A percentile compares a stretch with the other conserved stretches of the same genome.
phyloP scores from a whole-genome alignment of 805 yeast species.

The Starmerella kuoi region DNA sequence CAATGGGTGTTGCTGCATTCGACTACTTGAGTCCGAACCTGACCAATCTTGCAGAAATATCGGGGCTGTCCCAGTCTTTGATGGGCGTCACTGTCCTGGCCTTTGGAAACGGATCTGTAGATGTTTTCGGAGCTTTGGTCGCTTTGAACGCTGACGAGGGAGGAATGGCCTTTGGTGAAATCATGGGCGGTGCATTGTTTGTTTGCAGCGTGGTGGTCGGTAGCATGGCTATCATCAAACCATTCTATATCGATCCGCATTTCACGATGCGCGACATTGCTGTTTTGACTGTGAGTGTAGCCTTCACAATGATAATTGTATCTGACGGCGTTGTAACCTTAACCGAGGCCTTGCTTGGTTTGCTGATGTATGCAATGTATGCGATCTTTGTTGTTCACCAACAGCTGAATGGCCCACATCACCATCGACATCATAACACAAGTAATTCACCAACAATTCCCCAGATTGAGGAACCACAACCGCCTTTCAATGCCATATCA shows the following conservation, averaged over 20 bases:
- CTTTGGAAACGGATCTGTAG: constrained; percentile 88
- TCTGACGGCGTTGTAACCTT: constrained; percentile 43
- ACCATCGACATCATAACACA: no score
- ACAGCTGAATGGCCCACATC: constrained; percentile 24
- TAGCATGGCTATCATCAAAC: constrained; percentile 53
- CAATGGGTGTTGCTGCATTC: constrained; percentile 69
- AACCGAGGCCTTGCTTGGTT: constrained; percentile 47
- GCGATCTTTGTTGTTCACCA: constrained; percentile 39
- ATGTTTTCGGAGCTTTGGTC: constrained; percentile 68
- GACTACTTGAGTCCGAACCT: constrained; percentile 73
- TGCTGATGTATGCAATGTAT: constrained; percentile 45
- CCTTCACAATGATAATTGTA: constrained; percentile 41
- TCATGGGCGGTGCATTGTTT: constrained; percentile 83
- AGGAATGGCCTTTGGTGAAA: constrained; percentile 74
- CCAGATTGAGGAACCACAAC: not conserved
- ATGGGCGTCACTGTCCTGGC: constrained; percentile 83
- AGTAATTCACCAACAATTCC: not conserved
- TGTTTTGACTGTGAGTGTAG: constrained; percentile 42
- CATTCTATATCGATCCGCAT: constrained; percentile 40
- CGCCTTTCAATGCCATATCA: not conserved
- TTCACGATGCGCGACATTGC: constrained; percentile 47
- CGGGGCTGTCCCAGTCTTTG: constrained; percentile 59
- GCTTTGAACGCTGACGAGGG: constrained; percentile 66
- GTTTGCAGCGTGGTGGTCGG: constrained; percentile 73
- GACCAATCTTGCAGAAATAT: constrained; percentile 45